A percentile compares a stretch with the other conserved stretches of the same genome.
Conservation (phyloP, 148 eudicot genomes). For the Polygonum maritimum region DNA sequence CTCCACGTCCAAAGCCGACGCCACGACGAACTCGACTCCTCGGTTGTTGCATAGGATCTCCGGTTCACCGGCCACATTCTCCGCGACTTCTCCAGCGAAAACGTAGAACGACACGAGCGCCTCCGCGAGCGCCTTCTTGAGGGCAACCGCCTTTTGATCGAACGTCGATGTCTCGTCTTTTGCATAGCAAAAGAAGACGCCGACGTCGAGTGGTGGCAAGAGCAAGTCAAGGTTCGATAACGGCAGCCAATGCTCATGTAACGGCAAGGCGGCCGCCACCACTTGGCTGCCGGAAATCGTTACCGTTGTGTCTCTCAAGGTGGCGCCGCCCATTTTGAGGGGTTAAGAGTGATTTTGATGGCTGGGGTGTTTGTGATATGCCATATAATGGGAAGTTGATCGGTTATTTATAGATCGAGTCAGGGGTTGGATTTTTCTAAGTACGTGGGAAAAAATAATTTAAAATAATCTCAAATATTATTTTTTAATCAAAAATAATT, state of each 20-base stretch:
- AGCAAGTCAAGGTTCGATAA: slow-evolving; percentile 51
- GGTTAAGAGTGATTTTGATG: neutral
- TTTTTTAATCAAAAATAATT: too few relatives aligned
- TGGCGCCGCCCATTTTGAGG: neutral
- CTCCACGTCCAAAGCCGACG: slow-evolving; percentile 32
- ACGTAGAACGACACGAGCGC: slow-evolving; percentile 33
- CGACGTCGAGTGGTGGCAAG: slow-evolving; percentile 40
- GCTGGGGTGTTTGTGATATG: too few relatives aligned
- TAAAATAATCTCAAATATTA: too few relatives aligned
- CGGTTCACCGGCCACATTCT: slow-evolving; percentile 47
- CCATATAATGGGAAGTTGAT: neutral
- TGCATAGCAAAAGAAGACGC: slow-evolving; percentile 52
- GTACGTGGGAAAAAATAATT: too few relatives aligned
- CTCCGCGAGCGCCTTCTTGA: slow-evolving; percentile 42
- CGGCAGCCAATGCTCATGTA: slow-evolving; percentile 41
- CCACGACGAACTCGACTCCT: slow-evolving; percentile 58
- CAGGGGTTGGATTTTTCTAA: too few relatives aligned
- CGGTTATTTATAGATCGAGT: neutral
- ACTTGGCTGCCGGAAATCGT: slow-evolving; percentile 6
- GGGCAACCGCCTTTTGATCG: slow-evolving; percentile 14
- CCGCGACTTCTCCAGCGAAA: slow-evolving; percentile 47
- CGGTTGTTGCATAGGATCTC: slow-evolving; percentile 66
- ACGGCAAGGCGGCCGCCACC: slow-evolving; percentile 31
- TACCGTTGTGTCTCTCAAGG: neutral
- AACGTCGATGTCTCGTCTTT: neutral